These are phyloP conservation scores for Aschersonia sp. DNA, from an alignment of 2,329 filamentous ascomycete genomes.

Conservation along the genomic window DNA sequence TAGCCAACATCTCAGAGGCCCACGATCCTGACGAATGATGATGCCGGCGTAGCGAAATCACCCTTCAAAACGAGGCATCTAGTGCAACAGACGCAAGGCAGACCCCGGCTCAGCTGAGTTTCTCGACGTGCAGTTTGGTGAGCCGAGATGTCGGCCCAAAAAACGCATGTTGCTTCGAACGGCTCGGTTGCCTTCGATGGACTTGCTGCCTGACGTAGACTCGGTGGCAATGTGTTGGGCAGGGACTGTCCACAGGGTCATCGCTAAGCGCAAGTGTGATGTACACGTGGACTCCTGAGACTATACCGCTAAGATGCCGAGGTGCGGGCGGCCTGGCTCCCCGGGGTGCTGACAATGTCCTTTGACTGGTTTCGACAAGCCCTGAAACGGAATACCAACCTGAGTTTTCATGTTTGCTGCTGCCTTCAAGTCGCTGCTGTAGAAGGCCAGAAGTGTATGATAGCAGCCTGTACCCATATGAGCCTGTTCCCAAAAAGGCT, in stretches of 20 bases:
- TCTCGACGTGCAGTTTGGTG: background rate
- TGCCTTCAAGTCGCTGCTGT: no score
- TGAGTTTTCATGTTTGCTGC: no score
- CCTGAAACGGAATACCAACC: no score
- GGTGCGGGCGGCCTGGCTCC: background rate
- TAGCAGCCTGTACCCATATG: no score
- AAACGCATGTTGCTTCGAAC: background rate
- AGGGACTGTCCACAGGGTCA: background rate
- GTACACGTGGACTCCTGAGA: background rate
- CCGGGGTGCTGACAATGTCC: background rate
- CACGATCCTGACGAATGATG: background rate
- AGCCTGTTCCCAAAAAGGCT: no score
- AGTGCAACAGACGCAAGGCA: background rate
- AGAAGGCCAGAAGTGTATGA: no score
- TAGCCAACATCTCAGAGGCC: background rate
- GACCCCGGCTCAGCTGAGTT: background rate
- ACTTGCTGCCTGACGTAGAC: background rate
- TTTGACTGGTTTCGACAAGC: background rate
- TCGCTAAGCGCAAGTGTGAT: background rate
- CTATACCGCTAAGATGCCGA: background rate
- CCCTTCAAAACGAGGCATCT: background rate
- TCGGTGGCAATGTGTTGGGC: background rate
- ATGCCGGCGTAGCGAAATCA: background rate
- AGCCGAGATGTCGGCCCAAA: background rate
- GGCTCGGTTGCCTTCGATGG: background rate